Percentiles rank a stretch among this genome's conserved stretches.
phyloP scores from a whole-genome alignment of 371 early-diverging fungal species.

The Smittium culicis region DNA sequence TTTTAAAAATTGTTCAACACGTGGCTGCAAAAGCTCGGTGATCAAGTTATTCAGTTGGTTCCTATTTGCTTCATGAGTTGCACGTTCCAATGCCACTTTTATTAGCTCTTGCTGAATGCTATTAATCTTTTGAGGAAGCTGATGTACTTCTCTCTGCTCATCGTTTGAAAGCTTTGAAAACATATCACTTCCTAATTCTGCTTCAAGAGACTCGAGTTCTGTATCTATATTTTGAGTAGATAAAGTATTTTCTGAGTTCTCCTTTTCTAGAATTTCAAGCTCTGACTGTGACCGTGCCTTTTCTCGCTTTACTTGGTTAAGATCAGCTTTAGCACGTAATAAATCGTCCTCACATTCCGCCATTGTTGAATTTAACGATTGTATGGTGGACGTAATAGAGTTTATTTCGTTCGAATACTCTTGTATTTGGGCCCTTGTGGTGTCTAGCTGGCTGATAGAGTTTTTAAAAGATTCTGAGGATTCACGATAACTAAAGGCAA shows the following conservation, averaged over 20 bases:
- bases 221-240: conserved; percentile 25
- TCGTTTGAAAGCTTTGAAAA: conserved; percentile 35
- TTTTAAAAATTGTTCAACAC: conserved; percentile 20
- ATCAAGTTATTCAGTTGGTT: conserved; percentile 33
- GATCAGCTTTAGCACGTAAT: conserved; percentile 15
- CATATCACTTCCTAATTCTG: conserved; percentile 44
- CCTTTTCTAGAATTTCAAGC: conserved; percentile 25
- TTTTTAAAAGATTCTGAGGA: conserved; percentile 15
- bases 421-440: conserved; percentile 31
- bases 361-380: conserved; percentile 15
- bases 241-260: conserved; percentile 14
- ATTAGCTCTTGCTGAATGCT: neutral
- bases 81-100: conserved; percentile 18
- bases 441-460: conserved; percentile 36
- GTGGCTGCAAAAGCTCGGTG: conserved; percentile 32
- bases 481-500: conserved; percentile 26
- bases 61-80: conserved; percentile 40
- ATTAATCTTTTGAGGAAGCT: neutral
- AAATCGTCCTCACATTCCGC: conserved; percentile 17
- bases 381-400: conserved; percentile 21
- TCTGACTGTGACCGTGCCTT: conserved; percentile 15
- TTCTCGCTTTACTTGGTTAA: conserved; percentile 17
- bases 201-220: conserved; percentile 41
- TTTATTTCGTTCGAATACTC: conserved; percentile 59
- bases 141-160: conserved; percentile 41